These are phyloP conservation scores for Thermochaetoides thermophila DNA, from an alignment of 495 filamentous ascomycete species.

Conservation along the genomic window DNA sequence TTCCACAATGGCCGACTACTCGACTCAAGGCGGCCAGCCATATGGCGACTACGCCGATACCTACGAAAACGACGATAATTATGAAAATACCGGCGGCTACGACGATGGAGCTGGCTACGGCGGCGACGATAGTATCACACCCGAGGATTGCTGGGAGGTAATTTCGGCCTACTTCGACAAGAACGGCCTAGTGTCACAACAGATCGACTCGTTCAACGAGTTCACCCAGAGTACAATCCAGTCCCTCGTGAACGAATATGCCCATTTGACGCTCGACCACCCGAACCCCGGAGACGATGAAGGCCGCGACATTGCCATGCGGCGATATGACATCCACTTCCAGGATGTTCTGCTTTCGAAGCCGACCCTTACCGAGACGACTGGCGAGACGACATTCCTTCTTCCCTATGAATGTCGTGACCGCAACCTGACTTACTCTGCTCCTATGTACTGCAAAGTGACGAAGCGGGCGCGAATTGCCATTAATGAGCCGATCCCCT, in stretches of 20 bases:
- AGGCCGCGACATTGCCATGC: constrained; percentile 63
- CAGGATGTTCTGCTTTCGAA: constrained; percentile 68
- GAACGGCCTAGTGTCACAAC: constrained; percentile 93
- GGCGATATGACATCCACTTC: constrained; percentile 88
- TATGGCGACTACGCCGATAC: constrained; percentile 15
- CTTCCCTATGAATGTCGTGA: constrained; percentile 85
- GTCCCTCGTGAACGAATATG: constrained; percentile 79
- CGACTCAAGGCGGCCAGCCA: constrained; percentile 8
- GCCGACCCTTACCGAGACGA: constrained; percentile 80
- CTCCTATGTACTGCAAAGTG: constrained; percentile 76
- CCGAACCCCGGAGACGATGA: constrained; percentile 53
- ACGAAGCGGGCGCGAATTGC: constrained; percentile 66
- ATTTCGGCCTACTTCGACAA: constrained; percentile 91
- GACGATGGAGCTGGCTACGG: constrained; percentile 61
- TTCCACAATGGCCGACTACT: constrained; percentile 16
- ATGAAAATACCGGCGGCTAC: constrained; percentile 43
- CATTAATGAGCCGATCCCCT: constrained; percentile 51
- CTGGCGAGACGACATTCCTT: constrained; percentile 68
- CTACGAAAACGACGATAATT: constrained; percentile 31
- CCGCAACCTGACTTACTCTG: constrained; percentile 88
- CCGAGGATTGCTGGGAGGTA: constrained; percentile 95
- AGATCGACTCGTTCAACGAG: constrained; percentile 96
- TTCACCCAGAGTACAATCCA: constrained; percentile 88
- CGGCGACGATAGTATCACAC: constrained; percentile 75
- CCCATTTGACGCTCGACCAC: constrained; percentile 75